Base-by-base conservation (phyloP, 2,329 filamentous ascomycete species). In the Passalora sequoiae region DNA sequence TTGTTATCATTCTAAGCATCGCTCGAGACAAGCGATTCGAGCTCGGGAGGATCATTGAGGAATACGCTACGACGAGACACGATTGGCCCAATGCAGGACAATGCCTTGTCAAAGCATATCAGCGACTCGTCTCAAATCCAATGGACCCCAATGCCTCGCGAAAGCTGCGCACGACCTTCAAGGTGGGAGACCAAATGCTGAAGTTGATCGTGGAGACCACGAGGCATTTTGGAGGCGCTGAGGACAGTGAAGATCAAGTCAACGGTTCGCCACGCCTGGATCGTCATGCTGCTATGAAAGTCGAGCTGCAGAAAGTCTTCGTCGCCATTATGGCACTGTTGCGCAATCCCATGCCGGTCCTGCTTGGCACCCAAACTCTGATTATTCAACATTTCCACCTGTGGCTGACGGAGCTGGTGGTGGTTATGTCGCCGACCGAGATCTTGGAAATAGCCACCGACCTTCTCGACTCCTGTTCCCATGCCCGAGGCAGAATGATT, bases 331-430 rank as follows among this genome's bases (percentile, higher is more conserved):
- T 97, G 66, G 75, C 77, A 12, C 78, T 98, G 68, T 96, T 98
- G 87, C 81, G 83, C 47, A 95, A 88, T 63, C 75, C 81, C 1
- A 85, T 88, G 2, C 86, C 92, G 0, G 82, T 89, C 13, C 71
- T 97, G 17, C 86, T 97, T 10, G 92, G 92, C 24, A 97, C 86
- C 51, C 94, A 98, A 67, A 97, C 92, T 0, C 72, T 98, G 38
- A 82, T 94, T 2, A 89, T 97, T 9, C 92, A 98, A 65, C 88
- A 97, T 63, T 94, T 97, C 63, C 91, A 97, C 61, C 86, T 86
- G 0, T 98, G 92, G 92, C 72, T 98, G n/a, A 91, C 92, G 0
- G 91, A 97, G 61, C 78, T 98, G 7, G 75, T 80, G 0, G 80
- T 83, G 1, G 74, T 92, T 27, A 75, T 97, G 60, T 78, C 77